These are phyloP conservation scores for Melocanna baccifera DNA, from an alignment of 176 grass and related monocot species.

Conservation along the genomic window DNA sequence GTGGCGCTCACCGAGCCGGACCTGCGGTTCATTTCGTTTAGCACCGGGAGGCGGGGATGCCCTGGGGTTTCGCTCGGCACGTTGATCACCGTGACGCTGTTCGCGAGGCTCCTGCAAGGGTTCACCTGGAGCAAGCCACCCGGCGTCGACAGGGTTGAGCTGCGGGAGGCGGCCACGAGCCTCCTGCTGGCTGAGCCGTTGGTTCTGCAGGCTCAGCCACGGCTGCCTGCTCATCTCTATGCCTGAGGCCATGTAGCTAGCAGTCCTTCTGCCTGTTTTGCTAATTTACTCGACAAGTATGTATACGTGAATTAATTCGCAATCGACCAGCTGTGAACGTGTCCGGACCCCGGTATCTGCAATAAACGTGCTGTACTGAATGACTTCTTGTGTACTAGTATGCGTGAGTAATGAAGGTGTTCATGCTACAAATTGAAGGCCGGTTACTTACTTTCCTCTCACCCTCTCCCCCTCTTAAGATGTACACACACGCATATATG, in stretches of 20 bases:
- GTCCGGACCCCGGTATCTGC: neutral
- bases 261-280: no score
- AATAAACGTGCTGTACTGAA: neutral
- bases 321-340: neutral
- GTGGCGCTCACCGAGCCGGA: conserved; percentile 28
- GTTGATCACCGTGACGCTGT: conserved; percentile 19
- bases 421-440: no score
- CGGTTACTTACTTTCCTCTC: no score
- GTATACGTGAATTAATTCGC: neutral
- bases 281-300: neutral
- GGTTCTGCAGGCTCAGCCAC: conserved; percentile 4
- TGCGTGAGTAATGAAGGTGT: no score
- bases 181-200: conserved; percentile 16
- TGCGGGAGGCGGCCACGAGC: conserved; percentile 15
- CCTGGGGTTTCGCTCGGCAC: conserved; percentile 18
- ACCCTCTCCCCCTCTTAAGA: no score
- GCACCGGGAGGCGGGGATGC: conserved; percentile 24
- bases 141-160: neutral
- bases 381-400: no score
- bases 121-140: conserved; percentile 18
- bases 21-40: conserved; percentile 39
- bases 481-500: no score
- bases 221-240: conserved; percentile 26
- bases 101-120: conserved; percentile 40
- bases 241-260: neutral